Conservation (phyloP, 495 filamentous ascomycete species). For the Penicillium simplicissimum region DNA sequence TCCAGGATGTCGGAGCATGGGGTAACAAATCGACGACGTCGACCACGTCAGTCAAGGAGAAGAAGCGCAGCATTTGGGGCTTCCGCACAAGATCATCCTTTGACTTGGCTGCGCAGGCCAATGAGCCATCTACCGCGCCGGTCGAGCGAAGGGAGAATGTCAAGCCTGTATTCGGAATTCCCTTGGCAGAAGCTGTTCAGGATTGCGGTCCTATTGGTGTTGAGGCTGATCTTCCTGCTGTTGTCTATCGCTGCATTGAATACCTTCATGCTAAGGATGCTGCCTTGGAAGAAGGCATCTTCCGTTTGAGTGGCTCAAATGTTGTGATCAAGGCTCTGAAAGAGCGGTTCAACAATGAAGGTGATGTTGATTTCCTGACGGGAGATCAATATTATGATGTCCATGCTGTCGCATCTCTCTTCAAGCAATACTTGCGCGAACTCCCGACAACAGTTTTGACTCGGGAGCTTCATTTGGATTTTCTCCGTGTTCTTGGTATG, state of each 20-base stretch:
- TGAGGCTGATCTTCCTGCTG: conserved; percentile 78
- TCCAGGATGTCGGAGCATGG: conserved; percentile 85
- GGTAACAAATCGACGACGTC: conserved; percentile 70
- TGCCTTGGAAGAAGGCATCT: conserved; percentile 88
- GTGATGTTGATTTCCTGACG: conserved; percentile 83
- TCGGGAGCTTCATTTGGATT: conserved; percentile 84
- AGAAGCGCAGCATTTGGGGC: conserved; percentile 93
- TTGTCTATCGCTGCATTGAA: conserved; percentile 94
- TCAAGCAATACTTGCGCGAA: conserved; percentile 93
- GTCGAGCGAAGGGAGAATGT: conserved; percentile 56
- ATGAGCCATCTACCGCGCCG: conserved; percentile 44
- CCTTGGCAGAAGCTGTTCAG: conserved; percentile 82
- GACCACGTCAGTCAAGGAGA: conserved; percentile 54
- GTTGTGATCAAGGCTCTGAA: conserved; percentile 87
- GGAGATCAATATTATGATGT: conserved; percentile 91
- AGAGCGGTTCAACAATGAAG: conserved; percentile 91
- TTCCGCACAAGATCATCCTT: conserved; percentile 72
- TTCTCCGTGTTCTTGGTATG: conserved; percentile 81
- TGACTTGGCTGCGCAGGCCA: conserved; percentile 52
- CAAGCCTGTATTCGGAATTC: conserved; percentile 81
- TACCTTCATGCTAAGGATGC: conserved; percentile 86
- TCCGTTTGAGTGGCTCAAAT: conserved; percentile 92
- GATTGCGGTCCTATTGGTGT: conserved; percentile 72
- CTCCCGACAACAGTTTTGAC: conserved; percentile 89
- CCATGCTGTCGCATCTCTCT: conserved; percentile 89